Evolutionary conservation across 1,139 yeast species (phyloP), one percentile per base, ranked within the genome.

Genomic region (Taiozyma sp.): DNA sequence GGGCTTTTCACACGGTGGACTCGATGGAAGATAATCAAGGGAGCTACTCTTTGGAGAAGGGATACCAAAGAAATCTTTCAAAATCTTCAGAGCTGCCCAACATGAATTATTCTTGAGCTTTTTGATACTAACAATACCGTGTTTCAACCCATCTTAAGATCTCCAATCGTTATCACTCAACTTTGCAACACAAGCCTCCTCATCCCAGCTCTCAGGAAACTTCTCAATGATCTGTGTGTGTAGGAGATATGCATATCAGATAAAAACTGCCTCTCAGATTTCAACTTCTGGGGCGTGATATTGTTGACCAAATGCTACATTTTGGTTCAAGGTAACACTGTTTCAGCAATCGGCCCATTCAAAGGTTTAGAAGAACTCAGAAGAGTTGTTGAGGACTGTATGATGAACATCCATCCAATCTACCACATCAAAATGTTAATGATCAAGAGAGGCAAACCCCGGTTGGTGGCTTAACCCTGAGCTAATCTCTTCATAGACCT

Each of bases 391-490:
- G 99, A 93, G 67, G 99, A 93, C 66, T 93, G 99, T 70, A 93
- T 93, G 99, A 81, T 79, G 65, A 93, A 93, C 64, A 77, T 93
- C 21, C 99, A 93, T 68, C 99, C 99, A 11, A 93, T 93, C 56
- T 93, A 93, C 71, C 93, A 95, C 67, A 91, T 93, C 65, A 93
- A 95, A 69, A 99, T 93, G 69, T 77, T 93, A 57, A 95, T 93
- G 99, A 91, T 93, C 66, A 93, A 91, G 70, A 87, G 95, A 68
- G 99, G n/a, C n/a, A n/a, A n/a, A n/a, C n/a, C n/a, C n/a, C n/a
- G n/a, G 34, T 13, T 30, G 34, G n/a, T 30, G 34, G 11, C 34
- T 30, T 30, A 30, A 30, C 34, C 13, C 6, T 30, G 4, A 10
- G 2, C 34, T 30, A n/a, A 30, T 30, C n/a, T 30, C n/a, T 13